These are phyloP conservation scores for Mortierella antarctica DNA, from an alignment of 192 early-diverging fungal species.

Conservation along the genomic window DNA sequence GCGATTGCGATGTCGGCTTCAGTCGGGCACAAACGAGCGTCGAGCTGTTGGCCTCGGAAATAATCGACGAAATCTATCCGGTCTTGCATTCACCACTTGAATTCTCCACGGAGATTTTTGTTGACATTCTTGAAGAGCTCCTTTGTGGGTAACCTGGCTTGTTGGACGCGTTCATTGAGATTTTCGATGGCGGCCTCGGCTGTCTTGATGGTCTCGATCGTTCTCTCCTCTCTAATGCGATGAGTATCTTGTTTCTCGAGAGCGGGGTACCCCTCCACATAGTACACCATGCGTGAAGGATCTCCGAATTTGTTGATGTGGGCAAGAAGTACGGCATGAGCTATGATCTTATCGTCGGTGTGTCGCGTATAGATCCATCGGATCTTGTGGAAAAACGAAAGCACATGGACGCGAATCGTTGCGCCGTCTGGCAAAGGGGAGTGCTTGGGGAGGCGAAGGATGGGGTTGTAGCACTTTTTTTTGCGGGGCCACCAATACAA, in stretches of 20 bases:
- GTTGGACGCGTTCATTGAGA: neutral
- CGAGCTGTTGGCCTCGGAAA: neutral
- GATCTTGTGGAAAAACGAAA: neutral
- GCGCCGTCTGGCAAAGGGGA: neutral
- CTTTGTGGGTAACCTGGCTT: constrained; percentile 6
- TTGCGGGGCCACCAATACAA: neutral
- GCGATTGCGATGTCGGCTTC: constrained; percentile 5
- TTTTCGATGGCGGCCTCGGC: constrained; percentile 11
- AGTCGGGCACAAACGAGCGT: constrained; percentile 5
- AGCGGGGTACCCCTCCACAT: constrained; percentile 15
- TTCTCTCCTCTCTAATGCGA: neutral
- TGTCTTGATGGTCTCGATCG: constrained; percentile 2
- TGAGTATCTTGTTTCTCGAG: constrained; percentile 15
- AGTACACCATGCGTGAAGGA: constrained; percentile 2
- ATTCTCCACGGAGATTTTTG: neutral
- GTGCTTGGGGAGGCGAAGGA: neutral
- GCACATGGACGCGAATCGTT: constrained; percentile 6
- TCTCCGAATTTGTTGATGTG: constrained; percentile 5
- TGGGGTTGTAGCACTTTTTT: constrained; percentile 1
- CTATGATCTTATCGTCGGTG: neutral
- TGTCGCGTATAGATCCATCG: neutral
- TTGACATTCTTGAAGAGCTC: constrained; percentile 11
- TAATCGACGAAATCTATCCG: constrained; percentile 5
- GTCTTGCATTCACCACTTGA: constrained; percentile 9
- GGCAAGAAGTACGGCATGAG: neutral